A percentile compares a stretch with the other conserved stretches of the same genome.
phyloP scores from a whole-genome alignment of 257 asterid species.

The Nicotiana otophora region DNA sequence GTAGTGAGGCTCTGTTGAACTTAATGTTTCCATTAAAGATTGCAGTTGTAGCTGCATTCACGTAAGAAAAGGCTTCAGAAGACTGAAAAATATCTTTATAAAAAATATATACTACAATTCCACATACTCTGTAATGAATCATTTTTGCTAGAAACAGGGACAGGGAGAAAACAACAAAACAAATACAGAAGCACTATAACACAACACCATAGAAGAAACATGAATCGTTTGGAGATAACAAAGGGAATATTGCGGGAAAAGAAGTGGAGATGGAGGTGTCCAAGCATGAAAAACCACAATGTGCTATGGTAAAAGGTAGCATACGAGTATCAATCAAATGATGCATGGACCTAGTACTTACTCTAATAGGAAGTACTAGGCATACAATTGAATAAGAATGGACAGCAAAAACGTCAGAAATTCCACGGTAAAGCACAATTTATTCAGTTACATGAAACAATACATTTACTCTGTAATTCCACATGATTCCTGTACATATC shows the following conservation, averaged over 20 bases:
- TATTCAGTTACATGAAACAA: slow-evolving; percentile 1
- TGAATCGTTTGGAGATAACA: background rate
- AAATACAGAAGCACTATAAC: background rate
- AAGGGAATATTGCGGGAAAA: background rate
- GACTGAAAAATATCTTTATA: slow-evolving; percentile 16
- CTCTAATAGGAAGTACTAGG: background rate
- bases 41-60: slow-evolving; percentile 87
- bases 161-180: background rate
- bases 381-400: background rate
- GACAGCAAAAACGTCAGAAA: background rate
- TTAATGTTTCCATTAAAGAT: slow-evolving; percentile 96
- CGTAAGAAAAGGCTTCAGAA: slow-evolving; percentile 20
- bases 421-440: background rate
- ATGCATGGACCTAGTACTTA: background rate
- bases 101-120: slow-evolving; percentile 1
- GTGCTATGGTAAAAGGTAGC: background rate
- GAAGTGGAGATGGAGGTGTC: background rate
- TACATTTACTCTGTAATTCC: background rate
- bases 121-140: background rate
- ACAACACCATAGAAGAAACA: background rate
- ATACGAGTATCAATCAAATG: background rate
- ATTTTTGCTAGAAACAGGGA: background rate
- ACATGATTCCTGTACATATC: slow-evolving; percentile 1
- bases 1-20: slow-evolving; percentile 94
- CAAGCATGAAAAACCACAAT: background rate